Evolutionary conservation across 345 rosid species (phyloP).

Genomic region (Eucalyptus erythrocorys): DNA sequence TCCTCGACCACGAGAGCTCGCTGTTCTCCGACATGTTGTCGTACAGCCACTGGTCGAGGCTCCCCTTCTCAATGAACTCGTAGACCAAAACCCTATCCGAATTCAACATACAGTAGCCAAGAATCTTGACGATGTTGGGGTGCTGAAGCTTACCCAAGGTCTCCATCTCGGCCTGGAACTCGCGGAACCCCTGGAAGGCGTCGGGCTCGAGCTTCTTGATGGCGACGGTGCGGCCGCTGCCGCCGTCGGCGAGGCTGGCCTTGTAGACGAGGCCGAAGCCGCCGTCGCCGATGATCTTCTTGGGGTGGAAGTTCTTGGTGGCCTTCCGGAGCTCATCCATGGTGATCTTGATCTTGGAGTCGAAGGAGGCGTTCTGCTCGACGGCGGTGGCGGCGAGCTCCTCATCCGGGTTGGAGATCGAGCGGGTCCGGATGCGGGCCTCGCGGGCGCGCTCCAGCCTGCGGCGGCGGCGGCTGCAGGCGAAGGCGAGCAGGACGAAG

Average conservation of each 20-base stretch:
- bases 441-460: not conserved
- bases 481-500: not conserved
- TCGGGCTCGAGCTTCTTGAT: slow-evolving; percentile 68
- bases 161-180: slow-evolving; percentile 87
- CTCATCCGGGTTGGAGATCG: not conserved
- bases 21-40: slow-evolving; percentile 2
- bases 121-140: slow-evolving; percentile 55
- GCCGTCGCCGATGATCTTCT: slow-evolving; percentile 76
- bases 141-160: slow-evolving; percentile 57
- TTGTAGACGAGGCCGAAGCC: slow-evolving; percentile 81
- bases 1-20: not conserved
- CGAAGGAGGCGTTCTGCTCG: slow-evolving; percentile 44
- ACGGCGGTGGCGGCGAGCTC: not conserved
- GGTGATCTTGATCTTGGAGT: slow-evolving; percentile 50
- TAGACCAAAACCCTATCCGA: slow-evolving; percentile 59
- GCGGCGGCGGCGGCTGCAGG: slow-evolving; percentile 10
- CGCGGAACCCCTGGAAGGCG: slow-evolving; percentile 85
- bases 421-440: not conserved
- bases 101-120: slow-evolving; percentile 68
- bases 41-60: slow-evolving; percentile 75
- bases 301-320: slow-evolving; percentile 59
- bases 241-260: slow-evolving; percentile 38
- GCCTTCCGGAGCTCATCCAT: slow-evolving; percentile 52
- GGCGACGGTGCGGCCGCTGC: slow-evolving; percentile 37
- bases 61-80: slow-evolving; percentile 65